Percentiles rank a stretch among this genome's conserved stretches.
These are phyloP conservation scores for Oxytropis ochrocephala DNA, from an alignment of 306 rosid genomes.

Conservation along the genomic window DNA sequence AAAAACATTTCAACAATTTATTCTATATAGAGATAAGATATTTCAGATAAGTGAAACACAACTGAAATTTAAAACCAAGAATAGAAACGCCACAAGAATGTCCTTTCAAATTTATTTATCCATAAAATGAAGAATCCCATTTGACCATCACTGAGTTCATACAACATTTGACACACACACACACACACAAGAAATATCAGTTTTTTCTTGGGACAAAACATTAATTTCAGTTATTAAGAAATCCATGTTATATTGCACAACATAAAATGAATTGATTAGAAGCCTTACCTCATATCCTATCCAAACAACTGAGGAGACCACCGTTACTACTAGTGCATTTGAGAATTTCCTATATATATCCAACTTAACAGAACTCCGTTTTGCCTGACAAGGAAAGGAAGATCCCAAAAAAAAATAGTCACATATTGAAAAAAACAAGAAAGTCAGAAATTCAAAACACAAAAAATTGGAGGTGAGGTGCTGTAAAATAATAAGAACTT, in stretches of 20 bases:
- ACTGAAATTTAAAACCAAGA: not conserved
- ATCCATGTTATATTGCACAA: not conserved
- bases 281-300: constrained; percentile 81
- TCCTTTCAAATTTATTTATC: not conserved
- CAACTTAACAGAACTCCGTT: constrained; percentile 89
- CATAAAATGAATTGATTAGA: constrained; percentile 11
- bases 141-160: not conserved
- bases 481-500: constrained; percentile 4
- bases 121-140: not conserved
- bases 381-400: constrained; percentile 48
- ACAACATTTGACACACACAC: not conserved
- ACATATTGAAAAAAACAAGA: not conserved
- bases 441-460: not conserved
- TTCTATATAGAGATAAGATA: not conserved
- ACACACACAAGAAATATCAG: no score
- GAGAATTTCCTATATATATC: constrained; percentile 94
- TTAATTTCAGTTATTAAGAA: not conserved
- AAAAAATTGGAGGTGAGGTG: not conserved
- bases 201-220: not conserved
- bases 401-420: not conserved
- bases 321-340: constrained; percentile 74
- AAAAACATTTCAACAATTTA: not conserved
- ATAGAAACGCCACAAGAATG: not conserved
- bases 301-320: constrained; percentile 83
- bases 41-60: constrained; percentile 14